Conservation (phyloP, 169 alveolate genomes). For the Miamiensis avidus region DNA sequence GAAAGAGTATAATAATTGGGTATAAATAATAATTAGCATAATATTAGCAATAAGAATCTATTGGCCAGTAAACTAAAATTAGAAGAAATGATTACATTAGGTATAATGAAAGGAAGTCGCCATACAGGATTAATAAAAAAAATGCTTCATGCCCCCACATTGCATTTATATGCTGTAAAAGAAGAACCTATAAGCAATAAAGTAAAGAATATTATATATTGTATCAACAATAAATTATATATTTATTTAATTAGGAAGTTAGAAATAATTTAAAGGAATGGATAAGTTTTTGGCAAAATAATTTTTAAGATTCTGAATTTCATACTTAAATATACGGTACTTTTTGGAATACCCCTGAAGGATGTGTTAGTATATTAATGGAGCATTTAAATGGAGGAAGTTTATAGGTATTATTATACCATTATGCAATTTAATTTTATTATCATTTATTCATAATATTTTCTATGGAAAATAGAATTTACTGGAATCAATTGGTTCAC, state of each 20-base stretch:
- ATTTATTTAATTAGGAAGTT: constrained; percentile 15
- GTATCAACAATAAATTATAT: neutral
- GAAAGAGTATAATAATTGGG: neutral
- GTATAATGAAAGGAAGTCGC: constrained; percentile 31
- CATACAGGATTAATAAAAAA: constrained; percentile 47
- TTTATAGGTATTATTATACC: constrained; percentile 25
- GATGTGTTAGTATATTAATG: constrained; percentile 50
- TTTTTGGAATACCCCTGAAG: constrained; percentile 66
- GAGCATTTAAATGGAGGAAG: constrained; percentile 52
- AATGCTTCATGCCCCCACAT: constrained; percentile 60
- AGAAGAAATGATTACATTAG: constrained; percentile 60
- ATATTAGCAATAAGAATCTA: constrained; percentile 8
- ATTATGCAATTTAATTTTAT: too few relatives aligned
- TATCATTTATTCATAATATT: too few relatives aligned
- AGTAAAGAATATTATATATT: neutral
- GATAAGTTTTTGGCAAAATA: constrained; percentile 46
- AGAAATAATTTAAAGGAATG: constrained; percentile 48
- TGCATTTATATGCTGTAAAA: constrained; percentile 48
- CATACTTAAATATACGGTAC: constrained; percentile 33
- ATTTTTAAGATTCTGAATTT: constrained; percentile 23
- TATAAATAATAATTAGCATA: neutral
- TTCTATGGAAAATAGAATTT: too few relatives aligned
- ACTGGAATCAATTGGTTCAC: constrained; percentile 41
- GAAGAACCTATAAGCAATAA: constrained; percentile 39
- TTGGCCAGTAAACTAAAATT: constrained; percentile 24